Evolutionary conservation across 2,329 filamentous ascomycete species (phyloP), one percentile per base, ranked within the genome.

Genomic region (Ilyonectria sp.): DNA sequence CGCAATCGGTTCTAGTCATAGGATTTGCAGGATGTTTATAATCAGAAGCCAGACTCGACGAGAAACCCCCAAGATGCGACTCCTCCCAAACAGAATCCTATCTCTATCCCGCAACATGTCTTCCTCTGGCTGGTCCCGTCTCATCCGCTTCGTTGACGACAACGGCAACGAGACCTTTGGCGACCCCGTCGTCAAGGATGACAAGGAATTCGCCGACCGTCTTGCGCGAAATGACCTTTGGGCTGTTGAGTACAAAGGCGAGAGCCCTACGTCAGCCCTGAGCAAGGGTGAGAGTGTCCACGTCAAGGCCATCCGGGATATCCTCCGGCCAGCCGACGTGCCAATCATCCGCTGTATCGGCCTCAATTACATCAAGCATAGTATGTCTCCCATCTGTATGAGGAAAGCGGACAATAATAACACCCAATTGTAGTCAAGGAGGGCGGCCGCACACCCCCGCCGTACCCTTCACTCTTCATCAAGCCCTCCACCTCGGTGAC

Each of bases 401-500:
- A 21, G 0, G 2, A 1, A 21, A 6, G 15, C 2, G 0, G 0
- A 4, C 9, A 1, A 4, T 3, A 4, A 46, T 71, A 1, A 59
- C 17, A 17, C 8, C 4, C 15, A 57, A n/a, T 2, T 6, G 8
- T 23, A 88, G 86, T 88, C 71, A 80, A 84, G 67, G 86, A 88
- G 77, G 85, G 84, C 17, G 85, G 86, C 5, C 81, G 86, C 50
- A 86, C 82, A 15, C 84, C 85, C 0, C 86, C 86, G 0, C 84
- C 86, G 1, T 85, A 80, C 64, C 84, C 83, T 2, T 82, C 82
- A 13, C 79, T 86, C 29, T 88, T 88, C 75, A 86, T 86, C 71
- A 88, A 88, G 80, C 83, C 81, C 11, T 79, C 72, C 15, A 82
- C 78, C 35, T 84, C 75, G 56, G 82, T 84, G 50, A 78, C 79